Conservation (phyloP, 495 filamentous ascomycete species). For the Tuber melanosporum region DNA sequence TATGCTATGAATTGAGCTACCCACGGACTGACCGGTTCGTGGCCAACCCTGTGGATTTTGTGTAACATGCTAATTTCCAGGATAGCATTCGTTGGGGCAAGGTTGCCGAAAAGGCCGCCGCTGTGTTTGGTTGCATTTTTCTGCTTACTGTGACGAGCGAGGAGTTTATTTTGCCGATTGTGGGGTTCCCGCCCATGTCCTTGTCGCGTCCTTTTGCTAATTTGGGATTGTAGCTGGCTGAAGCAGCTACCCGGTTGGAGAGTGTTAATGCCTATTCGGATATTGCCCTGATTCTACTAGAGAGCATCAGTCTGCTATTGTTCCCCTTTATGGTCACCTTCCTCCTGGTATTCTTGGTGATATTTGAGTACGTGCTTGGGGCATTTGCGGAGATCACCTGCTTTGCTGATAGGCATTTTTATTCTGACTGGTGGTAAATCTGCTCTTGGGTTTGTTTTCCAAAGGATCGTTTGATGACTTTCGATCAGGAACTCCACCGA, state of each 20-base stretch:
- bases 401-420: conserved; percentile 93
- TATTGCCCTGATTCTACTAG: conserved; percentile 68
- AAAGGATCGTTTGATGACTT: neutral
- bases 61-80: neutral
- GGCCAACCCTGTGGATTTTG: too few relatives aligned
- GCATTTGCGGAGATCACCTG: conserved; percentile 91
- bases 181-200: conserved; percentile 41
- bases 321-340: conserved; percentile 98
- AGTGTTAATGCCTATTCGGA: conserved; percentile 55
- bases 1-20: conserved; percentile 97
- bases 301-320: conserved; percentile 87
- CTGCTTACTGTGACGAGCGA: conserved; percentile 83
- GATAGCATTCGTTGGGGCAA: conserved; percentile 66
- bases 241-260: conserved; percentile 64
- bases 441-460: neutral
- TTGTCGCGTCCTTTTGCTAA: conserved; percentile 4
- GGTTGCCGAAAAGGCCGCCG: conserved; percentile 75
- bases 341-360: conserved; percentile 88
- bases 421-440: conserved; percentile 81
- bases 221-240: conserved; percentile 44
- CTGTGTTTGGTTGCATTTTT: conserved; percentile 94
- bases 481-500: conserved; percentile 55
- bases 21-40: conserved; percentile 57
- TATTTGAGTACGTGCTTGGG: conserved; percentile 94
- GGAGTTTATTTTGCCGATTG: conserved; percentile 89